Evolutionary conservation across 2,329 filamentous ascomycete species (phyloP), one percentile per base, ranked within the genome.

Genomic region (Furcasterigmium furcatum): DNA sequence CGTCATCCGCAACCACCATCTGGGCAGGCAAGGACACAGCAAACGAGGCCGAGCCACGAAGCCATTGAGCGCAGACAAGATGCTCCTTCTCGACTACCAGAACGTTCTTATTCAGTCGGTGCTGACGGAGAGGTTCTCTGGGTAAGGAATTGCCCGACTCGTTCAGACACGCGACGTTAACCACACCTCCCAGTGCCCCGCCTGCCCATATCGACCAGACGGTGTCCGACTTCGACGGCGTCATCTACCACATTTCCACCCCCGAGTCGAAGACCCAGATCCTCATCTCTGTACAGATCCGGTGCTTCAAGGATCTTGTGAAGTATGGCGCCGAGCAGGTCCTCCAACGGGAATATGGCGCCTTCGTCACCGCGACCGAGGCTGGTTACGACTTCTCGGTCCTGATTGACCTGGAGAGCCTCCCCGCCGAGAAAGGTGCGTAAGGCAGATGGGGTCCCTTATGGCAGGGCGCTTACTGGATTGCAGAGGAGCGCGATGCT

Each of bases 31-130:
- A n/a, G n/a, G n/a, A n/a, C 47, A 22, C 35, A 47, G 42, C 44
- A 41, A 27, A 44, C 48, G 43, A 27, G 42, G 29, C 43, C 39
- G 38, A 38, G 38, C 41, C 43, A 43, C 22, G 9, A 20, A 25
- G 46, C 43, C 40, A 49, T 45, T 43, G 41, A 40, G 25, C 41
- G n/a, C 21, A 20, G 55, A 57, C 67, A 83, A 63, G 52, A 86
- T 86, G 94, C 84, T 99, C 74, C 85, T 99, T 58, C 85, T 99
- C 67, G 95, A 99, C 73, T 99, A 99, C 63, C 94, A 99, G 68
- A 99, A 99, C 71, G 90, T 95, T 43, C 81, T 99, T 65, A 95
- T 99, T 59, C 91, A 97, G 75, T 92, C 91, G 59, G 84, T 99
- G 56, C 82, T 99, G 55, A 95, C 86, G 58, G 95, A 99, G 75